Evolutionary conservation across 345 rosid genomes (phyloP), one percentile per base, ranked within the genome.

Genomic region (Lepidium sativum): DNA sequence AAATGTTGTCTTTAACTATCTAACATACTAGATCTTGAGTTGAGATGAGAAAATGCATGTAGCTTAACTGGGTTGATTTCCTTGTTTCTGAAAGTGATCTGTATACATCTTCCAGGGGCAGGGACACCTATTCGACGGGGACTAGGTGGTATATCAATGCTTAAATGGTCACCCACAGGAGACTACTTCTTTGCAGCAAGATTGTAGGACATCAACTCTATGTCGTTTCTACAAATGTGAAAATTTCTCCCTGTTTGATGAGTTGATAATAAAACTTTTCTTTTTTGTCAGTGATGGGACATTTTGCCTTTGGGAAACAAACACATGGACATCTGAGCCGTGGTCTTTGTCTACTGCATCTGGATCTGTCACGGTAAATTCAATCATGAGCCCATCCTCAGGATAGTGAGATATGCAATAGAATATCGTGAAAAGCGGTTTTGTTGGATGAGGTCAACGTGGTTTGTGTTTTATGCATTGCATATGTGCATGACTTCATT

Each of bases 261-360:
- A 56, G 52, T 63, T 29, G 43, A 58, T 70, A 41, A 72, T 63
- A 31, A 37, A 21, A 37, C 39, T 72, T 9, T 61, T 61, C 27
- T 45, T 25, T 25, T 52, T 20, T 60, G 32, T 80, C 69, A 94
- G 96, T 77, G 97, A 90, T 79, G 96, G 99, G 61, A 83, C 96
- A 40, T 94, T 94, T 82, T 94, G 87, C 79, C 94, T 94, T 29
- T 90, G 97, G 99, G 99, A 94, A 77, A 94, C 99, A 57, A 90
- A 86, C 85, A 86, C 89, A 29, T 94, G 99, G 99, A 90, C 95
- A 38, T 94, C 97, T 54, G 95, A 87, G 79, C 86, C 82, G 8
- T 94, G 97, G 99, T 87, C 96, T 77, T 86, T 90, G 65, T 81
- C 90, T 32, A 79, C 88, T 78, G 96, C 95, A 32, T 86, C 92